Conservation (phyloP, 306 rosid species). For the Cucurbita moschata region DNA sequence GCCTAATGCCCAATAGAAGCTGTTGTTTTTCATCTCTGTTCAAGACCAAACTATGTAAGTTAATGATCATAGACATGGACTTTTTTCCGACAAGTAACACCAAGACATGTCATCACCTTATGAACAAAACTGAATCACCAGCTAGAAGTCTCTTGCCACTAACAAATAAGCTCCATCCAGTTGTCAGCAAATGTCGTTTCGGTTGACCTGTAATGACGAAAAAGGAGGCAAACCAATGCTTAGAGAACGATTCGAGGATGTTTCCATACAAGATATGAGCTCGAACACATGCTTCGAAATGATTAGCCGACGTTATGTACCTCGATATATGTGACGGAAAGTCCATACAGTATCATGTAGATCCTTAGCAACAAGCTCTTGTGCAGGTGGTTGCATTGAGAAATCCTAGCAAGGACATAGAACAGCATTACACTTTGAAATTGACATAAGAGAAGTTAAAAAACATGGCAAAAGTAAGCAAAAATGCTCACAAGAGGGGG, state of each 20-base stretch:
- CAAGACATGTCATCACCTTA: constrained; percentile 35
- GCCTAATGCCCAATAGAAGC: constrained; percentile 87
- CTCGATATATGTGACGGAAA: constrained; percentile 92
- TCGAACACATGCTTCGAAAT: background rate
- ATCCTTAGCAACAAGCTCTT: constrained; percentile 81
- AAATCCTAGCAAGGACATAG: constrained; percentile 41
- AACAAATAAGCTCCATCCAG: constrained; percentile 96
- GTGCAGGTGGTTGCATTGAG: constrained; percentile 93
- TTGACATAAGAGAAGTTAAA: background rate
- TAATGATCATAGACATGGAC: background rate
- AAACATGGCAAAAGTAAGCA: background rate
- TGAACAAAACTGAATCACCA: constrained; percentile 88
- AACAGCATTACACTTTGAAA: constrained; percentile 13
- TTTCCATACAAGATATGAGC: background rate
- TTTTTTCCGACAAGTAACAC: background rate
- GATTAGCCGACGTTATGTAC: constrained; percentile 15
- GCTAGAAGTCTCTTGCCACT: constrained; percentile 87
- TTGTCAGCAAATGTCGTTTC: constrained; percentile 89
- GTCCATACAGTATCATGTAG: constrained; percentile 78
- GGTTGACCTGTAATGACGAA: constrained; percentile 66
- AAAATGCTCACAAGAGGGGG: constrained; percentile 60
- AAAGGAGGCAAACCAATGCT: background rate
- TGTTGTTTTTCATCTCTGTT: constrained; percentile 89
- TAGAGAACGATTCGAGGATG: background rate
- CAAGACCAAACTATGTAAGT: background rate